Conservation (phyloP, 768 basidiomycete species). For the Tylopilus sp. region DNA sequence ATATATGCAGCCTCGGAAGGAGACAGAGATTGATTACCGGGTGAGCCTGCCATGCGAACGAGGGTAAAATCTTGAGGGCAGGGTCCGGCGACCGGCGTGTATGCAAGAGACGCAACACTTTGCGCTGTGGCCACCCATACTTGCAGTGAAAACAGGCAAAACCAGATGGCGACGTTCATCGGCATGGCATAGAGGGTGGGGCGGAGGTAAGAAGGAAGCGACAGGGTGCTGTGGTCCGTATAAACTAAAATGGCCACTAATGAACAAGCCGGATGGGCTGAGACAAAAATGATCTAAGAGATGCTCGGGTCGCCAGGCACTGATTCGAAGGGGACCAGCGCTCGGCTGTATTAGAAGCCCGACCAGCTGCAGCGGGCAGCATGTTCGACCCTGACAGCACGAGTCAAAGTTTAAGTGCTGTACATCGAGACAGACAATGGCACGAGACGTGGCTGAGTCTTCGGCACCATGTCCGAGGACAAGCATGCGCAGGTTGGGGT, state of each 20-base stretch:
- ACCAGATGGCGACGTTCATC: constrained; percentile 5
- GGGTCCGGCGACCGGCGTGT: constrained; percentile 17
- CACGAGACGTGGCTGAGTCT: too few species aligned
- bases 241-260: background rate
- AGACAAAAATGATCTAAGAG: too few species aligned
- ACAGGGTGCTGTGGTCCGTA: background rate
- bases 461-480: too few species aligned
- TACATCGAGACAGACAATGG: too few species aligned
- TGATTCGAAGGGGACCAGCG: too few species aligned
- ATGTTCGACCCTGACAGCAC: too few species aligned
- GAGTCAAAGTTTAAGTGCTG: too few species aligned
- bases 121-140: constrained; percentile 18
- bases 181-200: background rate
- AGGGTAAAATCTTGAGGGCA: constrained; percentile 27
- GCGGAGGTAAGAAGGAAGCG: background rate
- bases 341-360: too few species aligned
- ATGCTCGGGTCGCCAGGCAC: too few species aligned
- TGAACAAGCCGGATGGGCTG: too few species aligned
- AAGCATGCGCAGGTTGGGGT: too few species aligned
- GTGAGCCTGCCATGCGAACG: constrained; percentile 27
- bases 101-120: constrained; percentile 23
- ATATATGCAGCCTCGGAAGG: constrained; percentile 37
- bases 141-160: constrained; percentile 3
- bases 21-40: constrained; percentile 34
- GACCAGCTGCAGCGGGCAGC: too few species aligned